Conservation (phyloP, 2,329 filamentous ascomycete species). For the Metarhizium album region DNA sequence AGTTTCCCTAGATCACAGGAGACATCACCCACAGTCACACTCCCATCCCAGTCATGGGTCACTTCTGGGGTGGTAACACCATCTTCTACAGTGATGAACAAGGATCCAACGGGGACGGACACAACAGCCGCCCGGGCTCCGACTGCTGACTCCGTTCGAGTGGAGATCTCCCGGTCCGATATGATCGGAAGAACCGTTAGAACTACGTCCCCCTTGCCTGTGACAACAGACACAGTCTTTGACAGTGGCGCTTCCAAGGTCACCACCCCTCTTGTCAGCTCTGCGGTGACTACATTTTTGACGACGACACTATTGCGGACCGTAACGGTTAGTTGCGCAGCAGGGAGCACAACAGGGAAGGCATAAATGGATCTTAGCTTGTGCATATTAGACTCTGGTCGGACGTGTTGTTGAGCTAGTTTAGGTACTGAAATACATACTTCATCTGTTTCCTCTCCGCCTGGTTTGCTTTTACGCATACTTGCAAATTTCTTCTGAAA, state of each 20-base stretch:
- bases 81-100: not conserved
- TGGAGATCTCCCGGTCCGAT: not conserved
- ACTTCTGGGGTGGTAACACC: not conserved
- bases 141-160: not conserved
- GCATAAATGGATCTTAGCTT: not conserved
- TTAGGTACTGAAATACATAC: not conserved
- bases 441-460: not conserved
- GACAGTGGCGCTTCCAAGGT: not conserved
- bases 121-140: not conserved
- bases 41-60: not conserved
- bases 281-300: not conserved
- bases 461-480: not conserved
- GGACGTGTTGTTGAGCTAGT: not conserved
- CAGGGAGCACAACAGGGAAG: not conserved
- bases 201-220: not conserved
- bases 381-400: not conserved
- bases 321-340: not conserved
- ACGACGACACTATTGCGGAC: not conserved
- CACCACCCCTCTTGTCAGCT: not conserved
- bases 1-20: not conserved
- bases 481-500: not conserved
- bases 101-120: not conserved
- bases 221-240: not conserved
- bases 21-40: not conserved
- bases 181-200: not conserved